Evolutionary conservation across 2,329 filamentous ascomycete species (phyloP), one percentile per base, ranked within the genome.

Genomic region (Penicillium psychrosexuale): DNA sequence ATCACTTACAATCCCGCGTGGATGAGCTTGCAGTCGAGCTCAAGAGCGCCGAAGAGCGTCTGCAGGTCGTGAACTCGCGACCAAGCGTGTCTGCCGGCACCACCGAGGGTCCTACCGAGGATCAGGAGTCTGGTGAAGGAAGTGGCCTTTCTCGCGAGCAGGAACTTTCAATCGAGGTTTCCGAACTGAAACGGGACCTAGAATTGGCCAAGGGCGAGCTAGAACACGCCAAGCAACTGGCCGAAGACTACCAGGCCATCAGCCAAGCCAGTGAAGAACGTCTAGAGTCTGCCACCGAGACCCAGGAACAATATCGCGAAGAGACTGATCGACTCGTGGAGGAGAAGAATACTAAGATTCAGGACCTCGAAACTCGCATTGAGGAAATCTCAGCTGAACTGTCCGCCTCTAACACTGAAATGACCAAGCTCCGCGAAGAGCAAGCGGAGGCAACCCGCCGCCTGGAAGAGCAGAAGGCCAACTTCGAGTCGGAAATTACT

Each of bases 1-100:
- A 97, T 70, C 90, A 97, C 70, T 80, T 99, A 2, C 92, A 97
- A 71, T 84, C 87, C 33, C 84, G 92, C 54, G 90, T 96, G 3
- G 89, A 96, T 61, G 93, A 97, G 75, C 77, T 99, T 51, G 88
- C 87, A 27, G 89, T 95, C 53, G 91, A 97, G 69, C 79, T 97
- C 27, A 88, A 89, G 63, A 91, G 88, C 66, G 91, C 92, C 0
- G 91, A 97, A 71, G 94, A 97, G 72, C 88, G 91, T 47, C 82
- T 90, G 6, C 86, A 89, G 62, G 84, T 91, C 30, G 79, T 97
- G 52, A 90, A 94, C 61, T 88, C 90, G n/a, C 84, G 88, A 53
- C 87, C 89, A 5, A 90, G 86, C 0, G 81, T 86, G 1, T 79
- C 86, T 59, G 77, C 82, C 5, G 80, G 78, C 5, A 66, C 73